These are phyloP conservation scores for Litchi chinensis DNA, from an alignment of 345 rosid genomes.

Conservation along the genomic window DNA sequence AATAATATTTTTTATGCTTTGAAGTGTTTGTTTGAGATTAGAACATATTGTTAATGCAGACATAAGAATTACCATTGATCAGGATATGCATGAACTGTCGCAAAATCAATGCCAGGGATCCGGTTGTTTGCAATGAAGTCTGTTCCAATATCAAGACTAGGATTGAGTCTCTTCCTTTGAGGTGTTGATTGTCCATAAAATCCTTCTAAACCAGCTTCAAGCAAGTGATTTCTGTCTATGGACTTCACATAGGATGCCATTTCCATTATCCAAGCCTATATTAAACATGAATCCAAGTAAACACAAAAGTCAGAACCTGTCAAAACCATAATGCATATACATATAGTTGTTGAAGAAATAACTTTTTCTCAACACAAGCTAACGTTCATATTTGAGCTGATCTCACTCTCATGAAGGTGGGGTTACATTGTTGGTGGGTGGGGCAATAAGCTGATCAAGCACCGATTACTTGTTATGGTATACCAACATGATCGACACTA, in stretches of 20 bases:
- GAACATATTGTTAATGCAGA: background rate
- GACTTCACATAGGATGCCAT: slow-evolving; percentile 87
- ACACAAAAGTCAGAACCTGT: background rate
- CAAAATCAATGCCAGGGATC: slow-evolving; percentile 78
- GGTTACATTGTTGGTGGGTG: background rate
- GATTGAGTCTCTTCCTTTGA: slow-evolving; percentile 67
- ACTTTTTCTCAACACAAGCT: too few species aligned
- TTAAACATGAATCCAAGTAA: background rate
- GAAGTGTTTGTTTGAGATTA: background rate
- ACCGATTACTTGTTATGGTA: background rate
- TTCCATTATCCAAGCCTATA: slow-evolving; percentile 80
- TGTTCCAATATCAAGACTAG: slow-evolving; percentile 69
- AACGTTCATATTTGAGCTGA: too few species aligned
- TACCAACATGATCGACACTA: background rate
- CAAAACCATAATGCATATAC: background rate
- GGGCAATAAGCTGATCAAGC: background rate
- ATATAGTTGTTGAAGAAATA: background rate
- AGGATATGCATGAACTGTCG: slow-evolving; percentile 83
- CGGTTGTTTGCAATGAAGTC: slow-evolving; percentile 86
- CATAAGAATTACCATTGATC: slow-evolving; percentile 73
- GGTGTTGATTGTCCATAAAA: slow-evolving; percentile 82
- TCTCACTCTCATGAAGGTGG: too few species aligned
- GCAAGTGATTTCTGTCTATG: slow-evolving; percentile 73
- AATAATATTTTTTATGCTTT: background rate
- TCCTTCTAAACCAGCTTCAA: slow-evolving; percentile 89